A percentile compares a stretch with the other conserved stretches of the same genome.
These are phyloP conservation scores for Rosa lucieae DNA, from an alignment of 306 rosid species.

Conservation along the genomic window DNA sequence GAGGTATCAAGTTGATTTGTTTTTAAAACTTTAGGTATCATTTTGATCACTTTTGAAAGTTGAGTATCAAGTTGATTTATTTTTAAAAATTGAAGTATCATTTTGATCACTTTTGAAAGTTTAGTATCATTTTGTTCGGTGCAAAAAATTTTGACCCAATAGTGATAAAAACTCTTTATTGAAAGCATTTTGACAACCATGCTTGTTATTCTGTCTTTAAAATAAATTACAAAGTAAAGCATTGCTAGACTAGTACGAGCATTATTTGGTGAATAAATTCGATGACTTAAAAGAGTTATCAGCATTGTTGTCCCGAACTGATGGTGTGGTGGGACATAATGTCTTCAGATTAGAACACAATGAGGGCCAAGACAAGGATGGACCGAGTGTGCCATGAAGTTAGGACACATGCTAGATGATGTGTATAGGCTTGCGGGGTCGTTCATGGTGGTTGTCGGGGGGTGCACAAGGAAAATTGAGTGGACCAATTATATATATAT, in stretches of 20 bases:
- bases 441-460: conserved; percentile 70
- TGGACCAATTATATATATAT: conserved; percentile 54
- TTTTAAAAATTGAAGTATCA: no score
- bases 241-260: no score
- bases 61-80: no score
- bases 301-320: conserved; percentile 41
- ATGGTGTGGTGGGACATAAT: conserved; percentile 54
- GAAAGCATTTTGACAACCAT: background rate
- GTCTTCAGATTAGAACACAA: conserved; percentile 40
- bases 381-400: conserved; percentile 52
- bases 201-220: background rate
- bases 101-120: no score
- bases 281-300: background rate
- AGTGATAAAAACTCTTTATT: no score
- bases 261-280: background rate
- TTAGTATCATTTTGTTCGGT: no score
- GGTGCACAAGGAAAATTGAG: conserved; percentile 40
- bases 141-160: no score
- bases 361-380: conserved; percentile 35
- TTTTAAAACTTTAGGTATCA: no score
- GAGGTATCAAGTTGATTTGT: no score
- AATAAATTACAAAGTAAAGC: background rate
- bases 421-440: conserved; percentile 52
- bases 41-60: no score
- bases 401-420: conserved; percentile 75